Percentiles rank a stretch among this genome's conserved stretches.
Conservation (phyloP, 2,329 filamentous ascomycete species). For the Colletotrichum orchidophilum region DNA sequence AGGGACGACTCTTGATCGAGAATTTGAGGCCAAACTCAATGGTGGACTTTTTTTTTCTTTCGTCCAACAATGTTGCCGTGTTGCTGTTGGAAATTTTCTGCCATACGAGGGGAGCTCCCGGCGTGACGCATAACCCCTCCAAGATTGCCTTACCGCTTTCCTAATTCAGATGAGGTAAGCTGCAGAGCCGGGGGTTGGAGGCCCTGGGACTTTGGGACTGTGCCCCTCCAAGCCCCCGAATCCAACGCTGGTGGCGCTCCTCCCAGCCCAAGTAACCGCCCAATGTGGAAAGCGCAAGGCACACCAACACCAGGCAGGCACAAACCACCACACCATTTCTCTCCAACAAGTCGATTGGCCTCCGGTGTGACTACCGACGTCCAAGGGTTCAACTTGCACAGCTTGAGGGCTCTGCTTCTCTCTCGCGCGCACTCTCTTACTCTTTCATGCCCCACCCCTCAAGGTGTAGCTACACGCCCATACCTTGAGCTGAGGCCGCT, state of each 20-base stretch:
- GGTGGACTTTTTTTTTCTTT: not conserved
- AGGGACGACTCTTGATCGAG: not conserved
- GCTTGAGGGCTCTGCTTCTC: conserved; percentile 6
- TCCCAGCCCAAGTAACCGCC: not conserved
- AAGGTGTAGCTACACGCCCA: not conserved
- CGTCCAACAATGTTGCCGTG: not conserved
- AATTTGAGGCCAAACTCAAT: conserved; percentile 23
- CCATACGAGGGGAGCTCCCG: conserved; percentile 26
- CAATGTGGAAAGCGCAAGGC: conserved; percentile 5
- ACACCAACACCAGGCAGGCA: not conserved
- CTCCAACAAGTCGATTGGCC: not conserved
- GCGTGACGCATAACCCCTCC: conserved; percentile 30
- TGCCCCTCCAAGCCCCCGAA: conserved; percentile 18
- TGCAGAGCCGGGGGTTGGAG: not conserved
- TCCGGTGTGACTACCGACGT: conserved; percentile 17
- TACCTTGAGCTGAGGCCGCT: conserved; percentile 13
- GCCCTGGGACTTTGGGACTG: not conserved
- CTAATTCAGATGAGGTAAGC: not conserved
- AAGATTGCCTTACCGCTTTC: conserved; percentile 21
- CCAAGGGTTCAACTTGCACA: not conserved
- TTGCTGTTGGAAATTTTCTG: conserved; percentile 32
- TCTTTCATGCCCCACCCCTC: not conserved
- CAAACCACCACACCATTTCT: not conserved
- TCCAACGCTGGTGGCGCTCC: not conserved
- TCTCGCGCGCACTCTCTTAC: too few relatives aligned